Base-by-base conservation (phyloP, 1,284 basidiomycete species). In the Fistulina hepatica region DNA sequence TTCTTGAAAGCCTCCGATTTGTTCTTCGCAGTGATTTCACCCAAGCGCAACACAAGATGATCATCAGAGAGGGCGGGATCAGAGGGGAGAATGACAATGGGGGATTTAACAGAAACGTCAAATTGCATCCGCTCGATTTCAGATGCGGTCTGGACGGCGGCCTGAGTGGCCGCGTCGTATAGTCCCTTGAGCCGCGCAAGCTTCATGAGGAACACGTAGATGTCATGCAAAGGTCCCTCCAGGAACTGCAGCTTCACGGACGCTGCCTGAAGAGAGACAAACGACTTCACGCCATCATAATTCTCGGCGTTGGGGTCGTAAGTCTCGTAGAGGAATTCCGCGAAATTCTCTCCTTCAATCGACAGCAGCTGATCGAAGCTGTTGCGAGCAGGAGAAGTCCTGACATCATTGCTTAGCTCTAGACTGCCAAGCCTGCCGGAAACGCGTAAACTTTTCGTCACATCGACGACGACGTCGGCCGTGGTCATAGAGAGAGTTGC, bases 291-390 rank as follows among this genome's bases (percentile, higher is more conserved):
- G 24, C 90, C 90, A 2, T 72, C 69, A 57, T 89, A 86, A 1
- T 69, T 67, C 22, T 73, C 64, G 37, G 73, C 72, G 16, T 67
- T 58, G 11, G 84, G 73, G 56, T 94, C 86, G 59, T 81, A 94
- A 0, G 92, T 98, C 59, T 97, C 84, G 59, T 98, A 97, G 39
- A 75, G 77, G 63, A 99, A 92, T 56, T 97, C 88, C 17, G 92
- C 94, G 33, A 98, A 77, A 56, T 98, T 88, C 50, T 91, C 78
- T 25, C 93, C 95, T 54, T 98, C 90, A 40, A 98, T 98, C 21
- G 90, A 86, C 39, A 99, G 63, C 7, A 99, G 71, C 51, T 91
- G 76, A 52, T 88, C 86, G 66, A 94, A 95, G 39, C 80, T 73
- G 2, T 75, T 67, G 13, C 72, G 67, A 23, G 74, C 61, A 15